These are phyloP conservation scores for Nowakowskiella sp. DNA, from an alignment of 192 early-diverging fungal species.

Conservation along the genomic window DNA sequence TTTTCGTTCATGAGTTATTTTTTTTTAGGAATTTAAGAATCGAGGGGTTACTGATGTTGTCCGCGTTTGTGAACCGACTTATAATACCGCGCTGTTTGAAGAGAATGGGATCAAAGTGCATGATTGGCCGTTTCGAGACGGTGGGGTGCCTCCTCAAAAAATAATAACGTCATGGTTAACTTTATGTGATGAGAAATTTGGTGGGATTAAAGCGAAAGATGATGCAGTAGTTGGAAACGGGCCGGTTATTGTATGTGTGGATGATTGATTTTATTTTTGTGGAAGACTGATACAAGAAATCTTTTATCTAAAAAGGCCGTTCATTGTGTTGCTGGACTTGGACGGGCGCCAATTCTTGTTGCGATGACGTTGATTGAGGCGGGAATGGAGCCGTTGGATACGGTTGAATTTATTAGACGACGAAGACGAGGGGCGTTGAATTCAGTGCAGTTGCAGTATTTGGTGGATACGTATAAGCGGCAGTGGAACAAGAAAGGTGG, in stretches of 20 bases:
- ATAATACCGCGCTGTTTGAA: constrained; percentile 51
- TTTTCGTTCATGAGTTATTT: constrained; percentile 6
- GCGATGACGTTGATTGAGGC: constrained; percentile 75
- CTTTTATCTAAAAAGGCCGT: constrained; percentile 60
- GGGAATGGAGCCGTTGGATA: constrained; percentile 68
- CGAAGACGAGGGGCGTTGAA: constrained; percentile 72
- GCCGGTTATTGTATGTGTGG: constrained; percentile 23
- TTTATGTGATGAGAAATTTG: constrained; percentile 53
- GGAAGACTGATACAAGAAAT: constrained; percentile 22
- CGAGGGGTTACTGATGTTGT: constrained; percentile 79
- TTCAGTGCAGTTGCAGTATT: constrained; percentile 52
- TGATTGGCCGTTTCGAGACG: constrained; percentile 86
- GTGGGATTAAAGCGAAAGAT: constrained; percentile 14
- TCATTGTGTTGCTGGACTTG: constrained; percentile 93
- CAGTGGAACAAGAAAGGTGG: constrained; percentile 34
- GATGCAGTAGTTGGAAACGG: constrained; percentile 11
- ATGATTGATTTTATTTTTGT: constrained; percentile 8
- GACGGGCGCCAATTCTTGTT: constrained; percentile 88
- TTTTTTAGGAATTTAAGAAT: constrained; percentile 50
- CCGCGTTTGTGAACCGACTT: constrained; percentile 86
- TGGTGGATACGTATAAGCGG: constrained; percentile 51
- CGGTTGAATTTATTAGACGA: constrained; percentile 63
- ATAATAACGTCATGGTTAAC: constrained; percentile 49
- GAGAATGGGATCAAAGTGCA: constrained; percentile 65
- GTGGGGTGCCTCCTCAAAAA: constrained; percentile 56